Conservation (phyloP, 805 yeast species). For the Candida verbasci region DNA sequence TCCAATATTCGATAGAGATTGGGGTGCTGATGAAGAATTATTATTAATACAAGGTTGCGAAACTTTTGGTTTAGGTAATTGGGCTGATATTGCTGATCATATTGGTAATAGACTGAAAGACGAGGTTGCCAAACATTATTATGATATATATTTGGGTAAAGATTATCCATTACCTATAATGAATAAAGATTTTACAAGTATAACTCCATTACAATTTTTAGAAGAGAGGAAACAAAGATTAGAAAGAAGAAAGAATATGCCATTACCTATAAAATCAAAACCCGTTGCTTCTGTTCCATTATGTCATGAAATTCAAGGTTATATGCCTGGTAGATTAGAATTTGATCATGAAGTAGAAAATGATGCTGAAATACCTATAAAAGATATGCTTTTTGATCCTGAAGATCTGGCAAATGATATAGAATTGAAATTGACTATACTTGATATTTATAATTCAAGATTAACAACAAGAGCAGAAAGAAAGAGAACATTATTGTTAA, state of each 20-base stretch:
- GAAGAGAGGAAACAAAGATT: constrained; percentile 63
- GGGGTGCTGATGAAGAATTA: constrained; percentile 99
- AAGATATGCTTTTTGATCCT: constrained; percentile 93
- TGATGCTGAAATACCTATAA: constrained; percentile 91
- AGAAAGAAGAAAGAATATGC: constrained; percentile 66
- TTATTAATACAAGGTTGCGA: constrained; percentile 88
- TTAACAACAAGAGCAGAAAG: constrained; percentile 90
- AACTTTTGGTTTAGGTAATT: constrained; percentile 86
- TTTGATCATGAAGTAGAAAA: constrained; percentile 96
- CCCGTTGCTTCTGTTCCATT: constrained; percentile 91
- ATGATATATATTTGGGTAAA: constrained; percentile 60
- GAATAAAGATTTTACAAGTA: constrained; percentile 57
- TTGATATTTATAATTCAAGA: constrained; percentile 86
- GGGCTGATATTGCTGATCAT: constrained; percentile 98
- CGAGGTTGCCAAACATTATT: constrained; percentile 85
- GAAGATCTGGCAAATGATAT: constrained; percentile 88
- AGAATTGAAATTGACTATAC: constrained; percentile 79
- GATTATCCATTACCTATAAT: constrained; percentile 89
- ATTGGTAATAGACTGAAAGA: constrained; percentile 90
- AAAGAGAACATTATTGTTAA: constrained; percentile 74
- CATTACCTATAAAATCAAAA: constrained; percentile 82
- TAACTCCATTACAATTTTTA: constrained; percentile 67
- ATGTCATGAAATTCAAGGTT: constrained; percentile 96
- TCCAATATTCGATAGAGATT: constrained; percentile 82
- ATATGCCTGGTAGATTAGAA: constrained; percentile 97